These are phyloP conservation scores for Dissophora globulifera DNA, from an alignment of 192 early-diverging fungal genomes.

Conservation along the genomic window DNA sequence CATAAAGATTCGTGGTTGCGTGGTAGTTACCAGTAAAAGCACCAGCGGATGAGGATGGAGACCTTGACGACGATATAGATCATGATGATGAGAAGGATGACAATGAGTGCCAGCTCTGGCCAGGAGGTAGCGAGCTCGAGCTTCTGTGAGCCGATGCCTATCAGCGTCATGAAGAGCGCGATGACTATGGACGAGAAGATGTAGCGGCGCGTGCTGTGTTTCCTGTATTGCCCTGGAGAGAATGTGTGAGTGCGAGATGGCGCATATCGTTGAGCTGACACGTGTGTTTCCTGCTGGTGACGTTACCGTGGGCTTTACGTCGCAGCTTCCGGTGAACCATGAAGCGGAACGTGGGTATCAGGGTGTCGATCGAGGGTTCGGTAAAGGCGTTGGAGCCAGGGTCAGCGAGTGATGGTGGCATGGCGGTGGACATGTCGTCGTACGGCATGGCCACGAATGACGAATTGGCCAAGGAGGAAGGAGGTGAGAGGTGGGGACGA, in stretches of 20 bases:
- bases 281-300: background rate
- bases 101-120: conserved; percentile 33
- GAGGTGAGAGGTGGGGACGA: no score
- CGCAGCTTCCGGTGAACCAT: conserved; percentile 46
- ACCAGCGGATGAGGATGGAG: conserved; percentile 53
- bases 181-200: conserved; percentile 41
- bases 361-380: conserved; percentile 15
- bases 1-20: no score
- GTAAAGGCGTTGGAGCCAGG: background rate
- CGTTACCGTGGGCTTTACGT: conserved; percentile 44
- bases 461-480: no score
- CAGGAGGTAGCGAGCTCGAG: conserved; percentile 37
- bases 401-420: no score
- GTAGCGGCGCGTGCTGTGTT: conserved; percentile 33
- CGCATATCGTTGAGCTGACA: background rate
- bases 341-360: conserved; percentile 41
- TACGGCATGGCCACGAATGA: no score
- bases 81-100: conserved; percentile 31
- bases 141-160: conserved; percentile 42
- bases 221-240: conserved; percentile 28
- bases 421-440: no score
- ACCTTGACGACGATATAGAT: conserved; percentile 50
- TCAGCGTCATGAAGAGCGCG: conserved; percentile 34
- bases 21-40: conserved; percentile 51
- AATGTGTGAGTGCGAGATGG: background rate